A percentile compares a stretch with the other conserved stretches of the same genome.
Evolutionary conservation across 2,329 filamentous ascomycete species (phyloP).

Genomic region (Xylaria sp.): DNA sequence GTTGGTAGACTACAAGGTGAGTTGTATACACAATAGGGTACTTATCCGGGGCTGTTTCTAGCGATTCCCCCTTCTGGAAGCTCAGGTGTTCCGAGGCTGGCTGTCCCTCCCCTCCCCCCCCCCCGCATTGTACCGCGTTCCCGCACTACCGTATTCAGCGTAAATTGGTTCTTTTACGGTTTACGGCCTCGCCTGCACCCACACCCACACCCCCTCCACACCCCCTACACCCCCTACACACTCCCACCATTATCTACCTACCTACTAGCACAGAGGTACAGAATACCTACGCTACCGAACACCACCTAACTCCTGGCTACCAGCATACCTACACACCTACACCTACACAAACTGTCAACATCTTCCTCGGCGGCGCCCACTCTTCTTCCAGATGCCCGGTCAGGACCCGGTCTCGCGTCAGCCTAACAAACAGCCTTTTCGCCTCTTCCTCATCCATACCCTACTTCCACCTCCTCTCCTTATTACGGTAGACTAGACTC

Average conservation of each 20-base stretch:
- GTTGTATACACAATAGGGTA: too few relatives aligned
- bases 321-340: not conserved
- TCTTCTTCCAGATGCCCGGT: constrained; percentile 21
- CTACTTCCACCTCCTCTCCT: not conserved
- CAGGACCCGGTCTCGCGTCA: constrained; percentile 38
- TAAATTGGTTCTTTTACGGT: not conserved
- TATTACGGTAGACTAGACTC: constrained; percentile 9
- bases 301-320: not conserved
- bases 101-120: not conserved
- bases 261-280: too few relatives aligned
- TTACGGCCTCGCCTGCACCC: too few relatives aligned
- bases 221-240: too few relatives aligned
- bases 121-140: constrained; percentile 23
- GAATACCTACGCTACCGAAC: not conserved
- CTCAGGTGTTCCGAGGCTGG: not conserved
- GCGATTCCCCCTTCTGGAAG: constrained; percentile 33
- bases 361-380: constrained; percentile 2
- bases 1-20: too few relatives aligned
- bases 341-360: constrained; percentile 7
- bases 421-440: constrained; percentile 35
- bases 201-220: too few relatives aligned
- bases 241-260: too few relatives aligned
- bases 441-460: constrained; percentile 17
- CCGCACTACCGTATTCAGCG: not conserved
- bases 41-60: not conserved